Conservation (phyloP, 306 rosid genomes). For the Fragaria nilgerrensis region DNA sequence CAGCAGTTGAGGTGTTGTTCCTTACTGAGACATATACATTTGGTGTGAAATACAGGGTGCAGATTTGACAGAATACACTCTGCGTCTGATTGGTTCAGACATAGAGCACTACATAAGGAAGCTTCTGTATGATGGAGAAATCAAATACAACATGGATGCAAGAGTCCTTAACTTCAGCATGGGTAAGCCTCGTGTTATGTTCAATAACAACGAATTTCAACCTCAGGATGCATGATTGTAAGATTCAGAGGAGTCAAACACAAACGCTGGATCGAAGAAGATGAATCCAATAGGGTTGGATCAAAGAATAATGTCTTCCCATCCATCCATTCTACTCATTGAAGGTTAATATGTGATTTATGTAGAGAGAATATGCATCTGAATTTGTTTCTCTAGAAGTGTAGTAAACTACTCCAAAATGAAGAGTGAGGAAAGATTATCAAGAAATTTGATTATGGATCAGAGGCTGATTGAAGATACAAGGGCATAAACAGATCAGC, state of each 20-base stretch:
- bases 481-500: neutral
- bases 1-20: neutral
- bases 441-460: neutral
- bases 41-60: constrained; percentile 59
- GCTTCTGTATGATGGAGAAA: constrained; percentile 55
- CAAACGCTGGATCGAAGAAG: neutral
- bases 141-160: constrained; percentile 86
- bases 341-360: neutral
- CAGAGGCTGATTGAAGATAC: neutral
- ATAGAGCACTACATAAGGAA: constrained; percentile 79
- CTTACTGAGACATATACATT: constrained; percentile 17
- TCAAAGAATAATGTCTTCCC: neutral
- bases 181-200: constrained; percentile 88
- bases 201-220: constrained; percentile 53
- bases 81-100: constrained; percentile 91
- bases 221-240: constrained; percentile 37
- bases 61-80: constrained; percentile 82
- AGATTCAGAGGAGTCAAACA: neutral
- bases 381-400: neutral
- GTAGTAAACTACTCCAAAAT: neutral
- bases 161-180: constrained; percentile 89
- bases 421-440: neutral
- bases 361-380: neutral
- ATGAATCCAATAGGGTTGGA: neutral
- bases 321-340: neutral